Evolutionary conservation across 169 alveolate genomes (phyloP), one percentile per base, ranked within the genome.

Genomic region (Eimeria acervulina): DNA sequence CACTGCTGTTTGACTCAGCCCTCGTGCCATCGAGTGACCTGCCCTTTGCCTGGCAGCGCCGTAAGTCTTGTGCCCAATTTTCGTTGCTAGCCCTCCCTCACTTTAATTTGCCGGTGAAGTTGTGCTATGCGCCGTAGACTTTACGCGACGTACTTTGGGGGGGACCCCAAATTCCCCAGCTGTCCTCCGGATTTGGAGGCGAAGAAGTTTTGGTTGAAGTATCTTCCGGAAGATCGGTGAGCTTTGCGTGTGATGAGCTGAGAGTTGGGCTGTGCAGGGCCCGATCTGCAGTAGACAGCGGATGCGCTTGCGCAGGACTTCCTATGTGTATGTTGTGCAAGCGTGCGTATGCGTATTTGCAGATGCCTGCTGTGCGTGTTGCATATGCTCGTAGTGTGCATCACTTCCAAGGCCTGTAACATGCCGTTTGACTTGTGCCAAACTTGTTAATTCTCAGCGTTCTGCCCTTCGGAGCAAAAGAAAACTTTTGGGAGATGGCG

Each of bases 401-500:
- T 12, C 63, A 21, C n/a, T 36, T 19, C 72, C 13, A 8, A 13
- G 44, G 7, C 6, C 40, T 40, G 15, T 26, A 6, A 40, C 52
- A 8, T 47, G 59, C 70, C 44, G 33, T 38, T 59, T 47, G 12
- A 44, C n/a, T 0, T 92, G 42, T 92, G 42, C 36, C 23, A 68
- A 17, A 76, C 74, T 80, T 59, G 87, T n/a, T 84, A 94, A 28
- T 36, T 4, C n/a, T 55, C 63, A 87, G 94, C 44, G 96, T 98
- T 55, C 72, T 98, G 93, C 99, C 99, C 28, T 98, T 98, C 70
- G 96, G 96, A 85, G 96, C 96, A 90, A 96, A 97, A 94, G 99
- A 99, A 40, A 99, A 99, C 96, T 99, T 99, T 97, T 99, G 99
- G 99, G 99, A 99, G 97, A 99, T 99, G 99, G 99, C 99, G 5